Conservation (phyloP, 179 eudicot genomes). For the Beta macrorhiza region DNA sequence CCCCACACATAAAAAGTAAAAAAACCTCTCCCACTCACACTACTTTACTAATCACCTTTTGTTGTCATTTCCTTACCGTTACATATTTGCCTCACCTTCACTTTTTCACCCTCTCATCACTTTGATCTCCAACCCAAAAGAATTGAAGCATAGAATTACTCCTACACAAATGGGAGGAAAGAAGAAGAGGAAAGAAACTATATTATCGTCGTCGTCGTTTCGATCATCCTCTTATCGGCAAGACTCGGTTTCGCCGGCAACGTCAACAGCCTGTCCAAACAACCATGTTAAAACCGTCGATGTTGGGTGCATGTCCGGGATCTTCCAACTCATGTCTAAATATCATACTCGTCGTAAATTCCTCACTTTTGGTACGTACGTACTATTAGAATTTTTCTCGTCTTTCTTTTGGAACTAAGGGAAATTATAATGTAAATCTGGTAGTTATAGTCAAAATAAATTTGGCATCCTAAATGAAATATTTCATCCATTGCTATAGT, state of each 20-base stretch:
- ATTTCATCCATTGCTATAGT: no score
- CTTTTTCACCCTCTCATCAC: neutral
- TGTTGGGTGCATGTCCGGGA: constrained; percentile 78
- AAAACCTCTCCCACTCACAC: constrained; percentile 5
- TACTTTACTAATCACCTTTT: neutral
- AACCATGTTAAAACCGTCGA: constrained; percentile 35
- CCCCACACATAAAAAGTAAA: constrained; percentile 11
- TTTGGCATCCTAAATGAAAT: no score
- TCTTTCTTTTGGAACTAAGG: no score
- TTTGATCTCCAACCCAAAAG: neutral
- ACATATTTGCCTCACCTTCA: constrained; percentile 13
- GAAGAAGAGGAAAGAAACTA: constrained; percentile 20
- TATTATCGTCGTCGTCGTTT: constrained; percentile 28
- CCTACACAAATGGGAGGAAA: constrained; percentile 4
- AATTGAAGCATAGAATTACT: neutral
- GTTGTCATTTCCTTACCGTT: constrained; percentile 29
- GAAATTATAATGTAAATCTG: no score
- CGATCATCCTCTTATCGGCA: constrained; percentile 34
- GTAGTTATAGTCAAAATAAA: no score
- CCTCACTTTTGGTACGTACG: constrained; percentile 56
- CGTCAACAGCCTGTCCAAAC: constrained; percentile 3
- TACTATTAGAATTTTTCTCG: no score
- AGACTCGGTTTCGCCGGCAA: constrained; percentile 25
- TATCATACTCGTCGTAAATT: constrained; percentile 59
- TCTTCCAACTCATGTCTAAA: constrained; percentile 60